Percentiles rank a stretch among this genome's conserved stretches.
Conservation (phyloP, 202 grass and related monocot genomes). For the Carex arenaria region DNA sequence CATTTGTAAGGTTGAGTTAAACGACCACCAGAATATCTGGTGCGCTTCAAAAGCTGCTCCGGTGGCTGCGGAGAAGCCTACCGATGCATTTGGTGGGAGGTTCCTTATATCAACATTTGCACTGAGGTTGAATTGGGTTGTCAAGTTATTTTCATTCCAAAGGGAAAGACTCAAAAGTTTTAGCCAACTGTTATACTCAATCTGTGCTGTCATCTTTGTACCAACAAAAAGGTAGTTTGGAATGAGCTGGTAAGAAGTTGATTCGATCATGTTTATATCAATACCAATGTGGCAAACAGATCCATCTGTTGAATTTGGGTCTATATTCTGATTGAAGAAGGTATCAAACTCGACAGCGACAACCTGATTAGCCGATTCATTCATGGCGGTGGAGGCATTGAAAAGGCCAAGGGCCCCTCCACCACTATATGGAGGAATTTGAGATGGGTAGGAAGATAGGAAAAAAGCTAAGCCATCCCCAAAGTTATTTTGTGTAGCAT, state of each 20-base stretch:
- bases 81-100: conserved; percentile 11
- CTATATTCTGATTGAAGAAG: neutral
- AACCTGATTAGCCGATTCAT: neutral
- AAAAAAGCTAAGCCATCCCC: conserved; percentile 34
- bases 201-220: conserved; percentile 13
- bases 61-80: conserved; percentile 58
- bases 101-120: conserved; percentile 5
- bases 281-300: conserved; percentile 31
- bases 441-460: conserved; percentile 13
- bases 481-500: no score
- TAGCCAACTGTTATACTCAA: neutral
- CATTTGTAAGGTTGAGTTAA: conserved; percentile 42
- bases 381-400: neutral
- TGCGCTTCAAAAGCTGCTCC: conserved; percentile 47
- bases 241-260: neutral
- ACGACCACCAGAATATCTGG: conserved; percentile 54
- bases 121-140: neutral
- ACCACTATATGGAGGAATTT: neutral
- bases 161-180: conserved; percentile 23
- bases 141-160: neutral
- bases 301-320: neutral
- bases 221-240: neutral
- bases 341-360: conserved; percentile 55
- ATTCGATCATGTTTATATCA: conserved; percentile 35
- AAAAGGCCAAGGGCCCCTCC: conserved; percentile 22